Percentiles rank a stretch among this genome's conserved stretches.
phyloP scores from a whole-genome alignment of 202 grass and related monocot genomes.

The Schoenoplectus triqueter region DNA sequence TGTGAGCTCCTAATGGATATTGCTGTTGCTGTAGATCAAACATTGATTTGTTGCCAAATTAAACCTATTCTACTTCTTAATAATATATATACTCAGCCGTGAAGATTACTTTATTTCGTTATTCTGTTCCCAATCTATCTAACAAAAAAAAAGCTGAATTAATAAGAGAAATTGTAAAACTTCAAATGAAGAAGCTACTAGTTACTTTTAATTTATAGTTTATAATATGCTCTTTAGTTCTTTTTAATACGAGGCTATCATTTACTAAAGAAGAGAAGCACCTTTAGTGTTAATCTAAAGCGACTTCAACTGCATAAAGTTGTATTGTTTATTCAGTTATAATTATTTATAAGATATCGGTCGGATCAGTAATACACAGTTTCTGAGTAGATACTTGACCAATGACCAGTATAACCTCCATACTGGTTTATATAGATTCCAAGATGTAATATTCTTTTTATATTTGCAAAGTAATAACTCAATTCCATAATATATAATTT shows the following conservation, averaged over 20 bases:
- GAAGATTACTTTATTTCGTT: too few species aligned
- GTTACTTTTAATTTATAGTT: too few species aligned
- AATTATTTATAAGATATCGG: background rate
- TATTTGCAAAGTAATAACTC: background rate
- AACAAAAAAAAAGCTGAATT: too few species aligned
- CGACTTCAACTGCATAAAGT: background rate
- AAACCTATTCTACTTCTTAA: too few species aligned
- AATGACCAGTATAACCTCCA: background rate
- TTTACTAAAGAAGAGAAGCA: background rate
- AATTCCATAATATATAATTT: background rate
- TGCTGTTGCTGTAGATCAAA: background rate
- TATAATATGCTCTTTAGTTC: too few species aligned
- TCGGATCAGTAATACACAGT: too few species aligned
- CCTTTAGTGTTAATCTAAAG: background rate
- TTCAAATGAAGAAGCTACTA: too few species aligned
- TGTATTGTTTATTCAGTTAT: background rate
- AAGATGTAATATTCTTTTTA: background rate
- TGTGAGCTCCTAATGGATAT: conserved; percentile 43
- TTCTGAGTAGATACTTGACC: background rate
- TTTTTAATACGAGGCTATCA: too few species aligned
- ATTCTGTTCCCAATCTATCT: too few species aligned
- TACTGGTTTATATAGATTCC: background rate
- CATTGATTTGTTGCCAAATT: too few species aligned
- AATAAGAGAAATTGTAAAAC: too few species aligned
- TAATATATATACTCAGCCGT: too few species aligned